These are phyloP conservation scores for Coix lacrymajobi DNA, from an alignment of 176 grass and related monocot species.

Conservation along the genomic window DNA sequence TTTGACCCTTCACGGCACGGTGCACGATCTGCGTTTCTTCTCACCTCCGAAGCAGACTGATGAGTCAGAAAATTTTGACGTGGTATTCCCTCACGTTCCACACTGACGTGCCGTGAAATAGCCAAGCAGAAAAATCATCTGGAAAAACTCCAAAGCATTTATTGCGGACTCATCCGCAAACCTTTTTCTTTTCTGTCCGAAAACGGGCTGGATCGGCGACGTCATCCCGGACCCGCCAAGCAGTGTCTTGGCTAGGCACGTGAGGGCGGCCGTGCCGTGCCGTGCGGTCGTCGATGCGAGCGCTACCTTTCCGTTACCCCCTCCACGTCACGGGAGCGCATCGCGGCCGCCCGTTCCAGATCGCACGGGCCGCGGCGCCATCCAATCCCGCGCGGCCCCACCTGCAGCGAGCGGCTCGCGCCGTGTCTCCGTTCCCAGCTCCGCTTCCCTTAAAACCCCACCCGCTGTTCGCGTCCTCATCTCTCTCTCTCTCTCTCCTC, in stretches of 20 bases:
- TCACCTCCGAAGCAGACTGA: not conserved
- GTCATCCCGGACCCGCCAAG: not conserved
- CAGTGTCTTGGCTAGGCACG: not conserved
- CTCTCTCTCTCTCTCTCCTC: not conserved
- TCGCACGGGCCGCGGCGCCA: not conserved
- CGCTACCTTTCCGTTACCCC: not conserved
- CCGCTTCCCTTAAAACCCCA: not conserved
- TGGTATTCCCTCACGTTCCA: not conserved
- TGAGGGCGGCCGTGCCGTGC: not conserved
- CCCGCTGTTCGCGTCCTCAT: not conserved
- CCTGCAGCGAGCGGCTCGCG: not conserved
- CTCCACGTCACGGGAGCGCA: slow-evolving; percentile 34
- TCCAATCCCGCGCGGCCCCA: not conserved
- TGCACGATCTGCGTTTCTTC: not conserved
- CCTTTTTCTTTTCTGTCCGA: not conserved
- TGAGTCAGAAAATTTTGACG: not conserved
- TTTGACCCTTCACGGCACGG: not conserved
- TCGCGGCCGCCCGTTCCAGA: not conserved
- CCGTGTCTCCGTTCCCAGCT: not conserved
- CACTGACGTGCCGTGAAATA: not conserved
- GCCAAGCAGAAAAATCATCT: not conserved
- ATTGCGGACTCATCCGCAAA: not conserved
- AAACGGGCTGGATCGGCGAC: too few species aligned
- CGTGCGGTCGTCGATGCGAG: not conserved
- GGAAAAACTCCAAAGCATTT: not conserved